A percentile compares a stretch with the other conserved stretches of the same genome.
Evolutionary conservation across 176 grass and related monocot genomes (phyloP).

Genomic region (Tillandsia leiboldiana): DNA sequence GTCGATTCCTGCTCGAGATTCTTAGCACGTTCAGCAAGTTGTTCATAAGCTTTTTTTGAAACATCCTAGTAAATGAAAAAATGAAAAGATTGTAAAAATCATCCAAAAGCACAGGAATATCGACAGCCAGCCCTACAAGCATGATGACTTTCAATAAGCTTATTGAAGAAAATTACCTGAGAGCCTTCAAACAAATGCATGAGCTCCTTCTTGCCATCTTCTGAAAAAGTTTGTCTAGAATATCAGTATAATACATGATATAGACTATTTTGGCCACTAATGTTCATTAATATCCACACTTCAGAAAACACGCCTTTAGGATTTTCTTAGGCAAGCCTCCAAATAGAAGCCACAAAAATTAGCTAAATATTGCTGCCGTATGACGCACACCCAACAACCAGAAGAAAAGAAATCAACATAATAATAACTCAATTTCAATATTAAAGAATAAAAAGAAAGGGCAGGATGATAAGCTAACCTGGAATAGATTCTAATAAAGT

Average conservation of each 20-base stretch:
- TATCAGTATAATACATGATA: not conserved
- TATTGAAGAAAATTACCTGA: constrained; percentile 45
- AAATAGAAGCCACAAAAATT: not conserved
- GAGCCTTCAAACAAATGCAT: constrained; percentile 82
- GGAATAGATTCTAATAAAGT: constrained; percentile 25
- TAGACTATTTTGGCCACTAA: not conserved
- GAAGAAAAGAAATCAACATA: not conserved
- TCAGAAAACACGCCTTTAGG: not conserved
- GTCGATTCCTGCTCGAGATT: constrained; percentile 68
- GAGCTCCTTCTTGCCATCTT: constrained; percentile 58
- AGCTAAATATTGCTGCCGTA: too few relatives aligned
- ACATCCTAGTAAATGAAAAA: constrained; percentile 32
- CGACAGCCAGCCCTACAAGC: constrained; percentile 1
- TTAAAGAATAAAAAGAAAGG: not conserved
- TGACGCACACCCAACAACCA: too few relatives aligned
- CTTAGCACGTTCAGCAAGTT: constrained; percentile 61
- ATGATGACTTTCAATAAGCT: constrained; percentile 8
- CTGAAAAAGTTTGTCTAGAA: constrained; percentile 22
- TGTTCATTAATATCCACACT: not conserved
- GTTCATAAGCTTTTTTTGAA: constrained; percentile 70
- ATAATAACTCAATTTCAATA: not conserved
- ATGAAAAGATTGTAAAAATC: constrained; percentile 16
- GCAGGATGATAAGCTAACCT: constrained; percentile 22
- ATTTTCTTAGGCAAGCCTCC: too few relatives aligned
- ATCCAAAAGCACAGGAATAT: constrained; percentile 11